Conservation (phyloP, 2,329 filamentous ascomycete genomes). For the Davidsoniella eucalypti region DNA sequence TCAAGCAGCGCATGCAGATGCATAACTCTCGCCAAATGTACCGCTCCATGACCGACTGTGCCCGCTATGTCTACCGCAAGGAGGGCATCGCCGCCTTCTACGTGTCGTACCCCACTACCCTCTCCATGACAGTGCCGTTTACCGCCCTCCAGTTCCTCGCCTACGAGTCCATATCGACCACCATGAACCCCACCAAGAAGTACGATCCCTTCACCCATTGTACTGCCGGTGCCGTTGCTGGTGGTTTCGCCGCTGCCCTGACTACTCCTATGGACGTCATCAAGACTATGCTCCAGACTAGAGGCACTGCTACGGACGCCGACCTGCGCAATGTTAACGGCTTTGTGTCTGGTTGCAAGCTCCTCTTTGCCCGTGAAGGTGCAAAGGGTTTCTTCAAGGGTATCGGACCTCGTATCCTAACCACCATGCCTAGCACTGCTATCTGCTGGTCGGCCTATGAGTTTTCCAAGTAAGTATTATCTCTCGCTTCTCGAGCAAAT, state of each 20-base stretch:
- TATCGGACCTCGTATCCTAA: slow-evolving; percentile 76
- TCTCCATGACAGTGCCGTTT: slow-evolving; percentile 97
- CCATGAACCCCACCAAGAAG: slow-evolving; percentile 69
- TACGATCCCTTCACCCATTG: slow-evolving; percentile 95
- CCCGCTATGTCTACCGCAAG: slow-evolving; percentile 66
- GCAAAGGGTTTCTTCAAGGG: slow-evolving; percentile 83
- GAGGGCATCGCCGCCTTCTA: slow-evolving; percentile 91
- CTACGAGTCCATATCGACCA: slow-evolving; percentile 89
- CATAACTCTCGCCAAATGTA: slow-evolving; percentile 82
- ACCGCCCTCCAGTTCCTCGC: slow-evolving; percentile 94
- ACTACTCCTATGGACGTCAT: slow-evolving; percentile 97
- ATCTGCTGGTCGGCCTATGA: slow-evolving; percentile 87
- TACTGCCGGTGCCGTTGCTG: slow-evolving; percentile 76
- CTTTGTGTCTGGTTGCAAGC: slow-evolving; percentile 58
- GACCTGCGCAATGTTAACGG: slow-evolving; percentile 78
- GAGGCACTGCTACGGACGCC: slow-evolving; percentile 63
- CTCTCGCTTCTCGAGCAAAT: background rate
- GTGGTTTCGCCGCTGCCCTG: slow-evolving; percentile 80
- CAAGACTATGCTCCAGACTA: slow-evolving; percentile 91
- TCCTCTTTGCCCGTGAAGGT: slow-evolving; percentile 74
- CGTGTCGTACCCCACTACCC: slow-evolving; percentile 91
- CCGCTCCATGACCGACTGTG: slow-evolving; percentile 73
- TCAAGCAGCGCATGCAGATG: slow-evolving; percentile 99
- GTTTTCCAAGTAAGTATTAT: slow-evolving; percentile 44
- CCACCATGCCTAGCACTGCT: slow-evolving; percentile 97